Evolutionary conservation across 352 stramenopile species (phyloP), one percentile per base, ranked within the genome.

Genomic region (Phytopythium montanum): DNA sequence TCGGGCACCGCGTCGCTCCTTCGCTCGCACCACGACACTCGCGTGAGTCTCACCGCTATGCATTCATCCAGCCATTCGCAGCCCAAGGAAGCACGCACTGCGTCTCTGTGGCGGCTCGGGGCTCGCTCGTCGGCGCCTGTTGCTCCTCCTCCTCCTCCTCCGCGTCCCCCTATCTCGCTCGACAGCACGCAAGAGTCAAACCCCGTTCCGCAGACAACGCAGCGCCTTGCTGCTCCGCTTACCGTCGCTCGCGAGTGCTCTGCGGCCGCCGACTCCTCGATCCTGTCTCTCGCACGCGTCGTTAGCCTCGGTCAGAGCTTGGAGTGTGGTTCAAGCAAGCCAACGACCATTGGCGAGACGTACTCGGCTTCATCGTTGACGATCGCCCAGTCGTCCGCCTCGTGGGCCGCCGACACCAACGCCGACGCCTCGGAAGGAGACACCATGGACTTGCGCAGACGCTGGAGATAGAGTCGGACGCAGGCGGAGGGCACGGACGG

Each of bases 321-420:
- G 14, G 33, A 8, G 14, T 12, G 33, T 2, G 1, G 33, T 38
- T 38, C 33, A n/a, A n/a, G n/a, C n/a, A n/a, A n/a, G n/a, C n/a
- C n/a, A n/a, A n/a, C n/a, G n/a, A n/a, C n/a, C n/a, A n/a, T n/a
- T n/a, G n/a, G n/a, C n/a, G n/a, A n/a, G n/a, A n/a, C 73, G 57
- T 70, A 92, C 82, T 90, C 78, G 14, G 80, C 77, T 8, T 85
- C 67, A 33, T 88, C 77, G 51, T 88, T 73, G 59, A 92, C 83
- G 54, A 92, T 58, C 46, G 69, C 75, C 83, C 83, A 92, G 50
- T 89, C 83, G 33, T 88, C 80, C 26, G 81, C 54, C 45, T 56
- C 51, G 6, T 56, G 51, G 26, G 25, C 16, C 45, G 26, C 14
- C 7, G 44, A 23, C 25, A 14, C 9, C 13, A 10, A n/a, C 7